phyloP scores from a whole-genome alignment of 371 early-diverging fungal species.

The Rhizopus arrhizus region DNA sequence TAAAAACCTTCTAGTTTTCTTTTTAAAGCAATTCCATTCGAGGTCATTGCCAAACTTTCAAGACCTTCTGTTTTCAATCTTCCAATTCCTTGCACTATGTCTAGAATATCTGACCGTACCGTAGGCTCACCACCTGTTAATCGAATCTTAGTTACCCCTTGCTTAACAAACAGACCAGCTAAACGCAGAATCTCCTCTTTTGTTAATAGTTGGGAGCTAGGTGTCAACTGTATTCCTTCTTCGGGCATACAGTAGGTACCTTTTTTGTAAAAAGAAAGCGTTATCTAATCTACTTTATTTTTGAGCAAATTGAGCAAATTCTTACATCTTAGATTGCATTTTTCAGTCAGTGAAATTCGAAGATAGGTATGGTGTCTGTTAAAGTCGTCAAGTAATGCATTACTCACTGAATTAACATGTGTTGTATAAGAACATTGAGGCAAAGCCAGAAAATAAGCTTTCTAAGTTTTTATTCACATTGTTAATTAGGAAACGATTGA shows the following conservation, averaged over 20 bases:
- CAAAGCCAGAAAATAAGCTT: neutral
- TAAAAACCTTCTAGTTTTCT: slow-evolving; percentile 74
- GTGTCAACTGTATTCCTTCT: slow-evolving; percentile 83
- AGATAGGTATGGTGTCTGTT: slow-evolving; percentile 89
- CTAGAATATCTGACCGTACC: slow-evolving; percentile 85
- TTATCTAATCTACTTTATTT: neutral
- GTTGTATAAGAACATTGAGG: neutral
- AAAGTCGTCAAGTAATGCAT: slow-evolving; percentile 67
- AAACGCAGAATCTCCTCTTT: slow-evolving; percentile 80
- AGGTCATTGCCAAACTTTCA: slow-evolving; percentile 85
- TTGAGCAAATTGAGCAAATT: neutral
- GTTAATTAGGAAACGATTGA: too few species aligned
- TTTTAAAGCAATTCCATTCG: slow-evolving; percentile 89
- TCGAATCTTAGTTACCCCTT: slow-evolving; percentile 91
- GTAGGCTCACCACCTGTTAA: slow-evolving; percentile 97
- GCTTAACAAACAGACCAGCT: slow-evolving; percentile 79
- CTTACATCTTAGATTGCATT: slow-evolving; percentile 91
- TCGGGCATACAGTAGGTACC: slow-evolving; percentile 97
- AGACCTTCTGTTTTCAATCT: slow-evolving; percentile 72
- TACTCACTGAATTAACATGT: neutral
- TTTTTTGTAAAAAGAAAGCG: slow-evolving; percentile 20
- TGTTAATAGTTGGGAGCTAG: slow-evolving; percentile 68
- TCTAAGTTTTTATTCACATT: neutral
- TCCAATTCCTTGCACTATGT: slow-evolving; percentile 78
- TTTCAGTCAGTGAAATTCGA: slow-evolving; percentile 90